Evolutionary conservation across 306 rosid genomes (phyloP), one percentile per base, ranked within the genome.

Genomic region (Herpetospermum pedunculosum): DNA sequence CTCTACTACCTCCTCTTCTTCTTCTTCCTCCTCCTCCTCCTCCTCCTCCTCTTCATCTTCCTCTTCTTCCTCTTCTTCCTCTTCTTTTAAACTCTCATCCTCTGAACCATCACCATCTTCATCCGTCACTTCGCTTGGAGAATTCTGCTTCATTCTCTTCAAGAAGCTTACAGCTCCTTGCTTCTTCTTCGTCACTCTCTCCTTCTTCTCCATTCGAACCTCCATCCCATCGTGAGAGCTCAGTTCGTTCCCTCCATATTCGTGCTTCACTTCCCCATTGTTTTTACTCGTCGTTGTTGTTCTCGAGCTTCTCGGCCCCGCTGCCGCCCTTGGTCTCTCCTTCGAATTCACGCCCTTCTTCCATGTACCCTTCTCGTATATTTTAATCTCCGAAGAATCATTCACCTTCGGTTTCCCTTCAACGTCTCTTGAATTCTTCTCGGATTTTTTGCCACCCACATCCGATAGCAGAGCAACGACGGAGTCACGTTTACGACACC

Each of bases 141-240:
- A 81, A 69, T 77, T 81, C 65, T 81, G 85, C 50, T 75, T 83
- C 77, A 86, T 81, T 73, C 90, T 79, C 80, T 77, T 83, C 79
- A 86, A 79, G 64, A 86, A 83, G 32, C 82, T 77, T 10, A 73
- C 90, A 0, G 81, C 86, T 0, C 87, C 87, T 46, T 77, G 77
- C 81, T 73, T 86, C 81, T 79, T 83, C 81, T 73, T 81, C 4
- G 23, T 63, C 49, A 3, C 54, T 2, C 32, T 60, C 49, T 79
- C 85, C 73, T 77, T 86, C 81, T 79, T 83, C 35, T 76, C 87
- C 52, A 41, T 50, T 75, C 73, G 55, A 29, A 69, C 77, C 35
- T 75, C 85, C 59, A 79, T 26, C 28, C 75, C 76, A 13, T 79
- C 90, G 43, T 75, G 82, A 15, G 81, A 76, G 69, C 87, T 83